Base-by-base conservation (phyloP, 2,329 filamentous ascomycete genomes). In the Clathrospora elynae region DNA sequence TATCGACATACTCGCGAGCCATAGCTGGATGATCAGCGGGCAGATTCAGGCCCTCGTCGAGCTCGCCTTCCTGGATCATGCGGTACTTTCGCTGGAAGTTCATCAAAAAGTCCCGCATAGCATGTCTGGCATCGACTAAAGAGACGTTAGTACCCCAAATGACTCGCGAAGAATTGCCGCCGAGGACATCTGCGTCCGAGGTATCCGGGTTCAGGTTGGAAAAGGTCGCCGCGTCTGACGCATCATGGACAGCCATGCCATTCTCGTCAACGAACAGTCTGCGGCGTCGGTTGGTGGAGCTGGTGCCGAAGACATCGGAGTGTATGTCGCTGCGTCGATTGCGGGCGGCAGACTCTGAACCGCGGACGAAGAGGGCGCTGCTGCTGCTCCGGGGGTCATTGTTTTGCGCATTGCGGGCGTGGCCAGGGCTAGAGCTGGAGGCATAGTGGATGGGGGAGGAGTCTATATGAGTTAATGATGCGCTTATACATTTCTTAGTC, bases 91-190 rank as follows among this genome's bases (percentile, higher is more conserved):
- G 85, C 47, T 90, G 89, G 61, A 93, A 99, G 67, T 95, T 95
- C 66, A 85, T 83, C 18, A 99, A 76, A 63, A 99, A 99, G 53
- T 93, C 90, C 64, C 93, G 92, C 77, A 96, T 95, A 0, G 85
- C 79, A 36, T 84, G 82, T 70, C 95, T 88, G 0, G 90, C 90
- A 67, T 97, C 91, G 47, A 89, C 84, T 38, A 99, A 87, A 4
- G 92, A 96, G 35, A 99, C 88, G 25, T 95, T 97, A 29, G 93
- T 99, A 69, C 93, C 93, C 93, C 93, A 99, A 53, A 99, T 92
- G 44, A 95, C 83, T 56, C 87, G 84, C 42, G 86, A 86, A 25
- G 88, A 88, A 45, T 83, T 83, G 2, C 91, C 93, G 25, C 90
- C 92, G 26, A 96, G 81, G 1, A 80, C 82, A 64, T 96, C 88